Base-by-base conservation (phyloP, 2,329 filamentous ascomycete genomes). In the Colletotrichum tabaci region DNA sequence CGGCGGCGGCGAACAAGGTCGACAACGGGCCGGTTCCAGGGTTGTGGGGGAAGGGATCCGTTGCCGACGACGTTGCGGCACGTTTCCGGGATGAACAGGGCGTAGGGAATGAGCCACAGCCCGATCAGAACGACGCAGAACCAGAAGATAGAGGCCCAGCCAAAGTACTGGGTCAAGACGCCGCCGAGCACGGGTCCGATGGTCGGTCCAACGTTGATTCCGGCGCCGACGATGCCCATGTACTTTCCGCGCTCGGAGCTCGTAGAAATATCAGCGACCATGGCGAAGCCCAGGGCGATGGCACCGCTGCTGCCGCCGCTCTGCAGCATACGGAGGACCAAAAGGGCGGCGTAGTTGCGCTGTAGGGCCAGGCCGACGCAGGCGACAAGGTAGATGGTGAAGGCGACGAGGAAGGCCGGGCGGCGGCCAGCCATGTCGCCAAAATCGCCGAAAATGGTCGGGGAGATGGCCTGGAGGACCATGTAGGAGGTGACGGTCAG, bases 121-220 rank as follows among this genome's bases (percentile, higher is more conserved):
- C 79, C 79, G 21, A 84, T 81, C 46, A 88, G 80, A 47, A 93
- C 91, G 47, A 88, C 84, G 67, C 91, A 84, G 76, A 93, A 92
- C 91, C 91, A 93, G 75, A 93, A 93, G 67, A 92, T 89, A 66
- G 88, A 85, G n/a, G 88, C 83, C 91, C 91, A 94, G 10, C 89
- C 90, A 0, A 92, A 84, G 72, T 87, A 92, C 74, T 92, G 84
- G 21, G 86, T 86, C 21, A 94, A 79, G 1, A 93, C 74, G 1
- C 91, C 92, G 16, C 92, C 91, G 4, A 93, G 82, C 1, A 92
- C 85, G 0, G 92, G 91, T 0, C 89, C 86, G 5, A 90, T 66
- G 0, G 87, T 81, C 3, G 87, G 86, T 0, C 86, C 87, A 40
- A 93, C 77, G 4, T 91, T 89, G 65, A 88, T 83, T 18, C 88